Base-by-base conservation (phyloP, 805 yeast genomes). In the Suhomyces xylopsoci region DNA sequence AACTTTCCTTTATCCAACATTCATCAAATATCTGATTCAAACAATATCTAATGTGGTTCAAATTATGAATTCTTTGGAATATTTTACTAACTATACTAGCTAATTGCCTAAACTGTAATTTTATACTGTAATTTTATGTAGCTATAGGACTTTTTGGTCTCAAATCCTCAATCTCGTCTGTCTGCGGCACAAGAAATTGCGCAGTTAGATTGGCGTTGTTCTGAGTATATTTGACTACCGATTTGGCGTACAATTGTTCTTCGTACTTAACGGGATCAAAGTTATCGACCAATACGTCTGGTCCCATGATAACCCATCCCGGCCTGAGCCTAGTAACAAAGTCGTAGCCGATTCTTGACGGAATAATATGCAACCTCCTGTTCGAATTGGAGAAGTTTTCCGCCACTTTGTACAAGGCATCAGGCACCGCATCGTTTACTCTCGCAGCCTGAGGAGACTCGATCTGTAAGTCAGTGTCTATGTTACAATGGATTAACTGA, bases 271-370 rank as follows among this genome's bases (percentile, higher is more conserved):
- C 49, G 0, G 75, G 71, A 46, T 64, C 60, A 54, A 92, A 89
- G 63, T 89, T 90, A 64, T 89, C 82, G 28, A 90, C 63, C 58
- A 90, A 67, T 3, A 87, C 82, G 68, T 91, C 97, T 0, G 97
- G 97, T 60, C 91, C 80, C 79, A 89, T 75, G 8, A 91, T 81
- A 3, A 90, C 94, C 98, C 98, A 92, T 5, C 98, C 98, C 8
- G 83, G 85, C 62, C 97, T 81, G 55, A 82, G 66, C 56, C 78
- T 79, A 17, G 87, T 81, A 30, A 88, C 87, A 34, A 79, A 80
- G 38, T 85, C 80, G 56, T 76, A 74, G 0, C 91, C 93, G 2
- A 89, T 77, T 58, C 80, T 73, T 12, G 87, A 79, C 1, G 97
- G 97, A 20, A 93, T 79, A 30, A 92, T 88, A 66, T 93, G 97